phyloP scores from a whole-genome alignment of 2,329 filamentous ascomycete species.

The Arthroderma sp. region DNA sequence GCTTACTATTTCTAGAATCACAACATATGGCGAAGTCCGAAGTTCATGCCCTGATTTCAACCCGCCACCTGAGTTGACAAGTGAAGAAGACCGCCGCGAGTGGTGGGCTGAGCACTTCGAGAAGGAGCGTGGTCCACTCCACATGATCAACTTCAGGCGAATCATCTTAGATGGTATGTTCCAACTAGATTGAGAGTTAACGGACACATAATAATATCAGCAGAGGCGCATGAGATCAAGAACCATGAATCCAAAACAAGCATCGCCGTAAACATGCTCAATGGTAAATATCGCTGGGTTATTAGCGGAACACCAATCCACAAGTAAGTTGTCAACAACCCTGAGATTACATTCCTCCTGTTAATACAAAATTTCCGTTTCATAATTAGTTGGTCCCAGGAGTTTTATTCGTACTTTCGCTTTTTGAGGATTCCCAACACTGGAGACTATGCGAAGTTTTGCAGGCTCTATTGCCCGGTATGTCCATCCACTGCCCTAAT shows the following conservation, averaged over 20 bases:
- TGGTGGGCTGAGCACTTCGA: slow-evolving; percentile 17
- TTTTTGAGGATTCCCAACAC: slow-evolving; percentile 23
- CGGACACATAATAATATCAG: neutral
- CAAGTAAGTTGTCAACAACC: slow-evolving; percentile 17
- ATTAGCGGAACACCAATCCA: slow-evolving; percentile 27
- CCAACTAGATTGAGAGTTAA: neutral
- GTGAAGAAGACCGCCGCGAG: slow-evolving; percentile 11
- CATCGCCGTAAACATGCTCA: slow-evolving; percentile 23
- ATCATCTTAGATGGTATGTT: slow-evolving; percentile 29
- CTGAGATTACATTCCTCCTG: neutral
- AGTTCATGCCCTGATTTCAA: slow-evolving; percentile 20
- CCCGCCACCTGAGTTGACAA: slow-evolving; percentile 9
- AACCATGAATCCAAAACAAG: slow-evolving; percentile 22
- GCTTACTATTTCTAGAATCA: slow-evolving; percentile 17
- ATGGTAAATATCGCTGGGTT: slow-evolving; percentile 25
- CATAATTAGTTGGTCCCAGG: slow-evolving; percentile 11
- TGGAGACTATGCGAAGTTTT: slow-evolving; percentile 11
- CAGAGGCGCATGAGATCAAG: slow-evolving; percentile 26
- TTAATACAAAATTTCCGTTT: neutral
- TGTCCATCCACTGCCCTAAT: too few relatives aligned
- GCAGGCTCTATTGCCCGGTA: slow-evolving; percentile 5
- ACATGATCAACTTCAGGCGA: slow-evolving; percentile 23
- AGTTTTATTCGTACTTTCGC: slow-evolving; percentile 27
- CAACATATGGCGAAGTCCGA: slow-evolving; percentile 26
- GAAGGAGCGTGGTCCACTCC: slow-evolving; percentile 19